Base-by-base conservation (phyloP, 2,329 filamentous ascomycete species). In the Colletotrichum australisinense region DNA sequence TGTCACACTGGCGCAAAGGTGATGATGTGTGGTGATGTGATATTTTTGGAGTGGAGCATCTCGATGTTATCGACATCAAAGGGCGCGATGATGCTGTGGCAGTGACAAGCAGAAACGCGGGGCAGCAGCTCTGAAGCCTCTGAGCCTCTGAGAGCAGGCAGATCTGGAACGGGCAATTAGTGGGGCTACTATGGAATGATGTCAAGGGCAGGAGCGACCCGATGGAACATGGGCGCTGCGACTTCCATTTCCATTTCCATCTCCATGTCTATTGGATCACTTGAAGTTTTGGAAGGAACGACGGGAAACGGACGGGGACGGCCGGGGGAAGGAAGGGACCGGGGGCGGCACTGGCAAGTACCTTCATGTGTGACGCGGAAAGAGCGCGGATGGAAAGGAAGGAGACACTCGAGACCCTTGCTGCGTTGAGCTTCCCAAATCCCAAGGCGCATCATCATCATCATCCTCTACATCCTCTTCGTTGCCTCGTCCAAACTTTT, bases 101-200 rank as follows among this genome's bases (percentile, higher is more conserved):
- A 59, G 26, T 58, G 46, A 28, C 46, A 46, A 67, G 49, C 26
- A 12, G 19, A 55, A n/a, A 52, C 42, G 14, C 8, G 8, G 32
- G 35, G 55, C 19, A 71, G 63, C 42, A 49, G 14, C 26, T 28
- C 26, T 28, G 26, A 28, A 28, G 26, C 38, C 38, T 19, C 38
- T 42, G 14, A 42, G 42, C 42, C 19, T 67, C 53, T 5, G 59
- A 52, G 16, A 28, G 14, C 22, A 57, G 32, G 32, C n/a, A 19
- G 5, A 22, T 16, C 19, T 66, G 56, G 28, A 70, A 70, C 67
- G 19, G 67, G 67, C 2, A 73, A 70, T 73, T 73, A 73, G 71
- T 70, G 67, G 71, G 59, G 6, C 19, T 0, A 5, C 14, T 57
- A n/a, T 12, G 14, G 46, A 60, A 70, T 73, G 71, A 70, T 70